Evolutionary conservation across 2,329 filamentous ascomycete genomes (phyloP).

Genomic region (Exserohilum turcica): DNA sequence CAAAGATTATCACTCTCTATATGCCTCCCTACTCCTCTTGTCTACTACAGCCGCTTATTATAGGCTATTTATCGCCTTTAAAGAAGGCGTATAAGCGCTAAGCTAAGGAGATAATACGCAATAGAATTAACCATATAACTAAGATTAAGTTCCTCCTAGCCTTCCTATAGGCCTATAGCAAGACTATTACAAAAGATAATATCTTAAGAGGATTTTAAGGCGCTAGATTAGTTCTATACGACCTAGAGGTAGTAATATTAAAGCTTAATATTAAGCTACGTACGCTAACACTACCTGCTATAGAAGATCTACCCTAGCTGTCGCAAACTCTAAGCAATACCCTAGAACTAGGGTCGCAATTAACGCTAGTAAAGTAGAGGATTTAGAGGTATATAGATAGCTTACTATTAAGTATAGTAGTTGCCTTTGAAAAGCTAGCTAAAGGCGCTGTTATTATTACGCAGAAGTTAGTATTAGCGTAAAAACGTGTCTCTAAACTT

Average conservation of each 20-base stretch:
- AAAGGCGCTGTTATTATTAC: slow-evolving; percentile 14
- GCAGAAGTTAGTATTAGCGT: not conserved
- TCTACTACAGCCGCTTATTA: slow-evolving; percentile 8
- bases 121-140: slow-evolving; percentile 36
- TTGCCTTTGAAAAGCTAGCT: too few relatives aligned
- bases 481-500: not conserved
- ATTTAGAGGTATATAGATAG: too few relatives aligned
- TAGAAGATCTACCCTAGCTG: slow-evolving; percentile 6
- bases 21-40: not conserved
- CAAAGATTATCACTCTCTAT: slow-evolving; percentile 1
- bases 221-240: slow-evolving; percentile 40
- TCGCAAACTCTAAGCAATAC: slow-evolving; percentile 18
- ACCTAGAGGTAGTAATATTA: slow-evolving; percentile 39
- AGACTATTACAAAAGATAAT: slow-evolving; percentile 35
- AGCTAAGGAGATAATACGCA: slow-evolving; percentile 27
- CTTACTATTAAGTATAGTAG: too few relatives aligned
- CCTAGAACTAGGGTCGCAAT: not conserved
- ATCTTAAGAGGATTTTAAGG: slow-evolving; percentile 36
- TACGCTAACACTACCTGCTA: slow-evolving; percentile 12
- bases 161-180: slow-evolving; percentile 33
- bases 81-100: slow-evolving; percentile 20
- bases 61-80: slow-evolving; percentile 20
- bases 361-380: too few relatives aligned
- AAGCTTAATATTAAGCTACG: slow-evolving; percentile 36
- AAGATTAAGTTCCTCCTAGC: slow-evolving; percentile 20